A percentile compares a stretch with the other conserved stretches of the same genome.
phyloP scores from a whole-genome alignment of 345 rosid genomes.

The Nasturtium officinale region DNA sequence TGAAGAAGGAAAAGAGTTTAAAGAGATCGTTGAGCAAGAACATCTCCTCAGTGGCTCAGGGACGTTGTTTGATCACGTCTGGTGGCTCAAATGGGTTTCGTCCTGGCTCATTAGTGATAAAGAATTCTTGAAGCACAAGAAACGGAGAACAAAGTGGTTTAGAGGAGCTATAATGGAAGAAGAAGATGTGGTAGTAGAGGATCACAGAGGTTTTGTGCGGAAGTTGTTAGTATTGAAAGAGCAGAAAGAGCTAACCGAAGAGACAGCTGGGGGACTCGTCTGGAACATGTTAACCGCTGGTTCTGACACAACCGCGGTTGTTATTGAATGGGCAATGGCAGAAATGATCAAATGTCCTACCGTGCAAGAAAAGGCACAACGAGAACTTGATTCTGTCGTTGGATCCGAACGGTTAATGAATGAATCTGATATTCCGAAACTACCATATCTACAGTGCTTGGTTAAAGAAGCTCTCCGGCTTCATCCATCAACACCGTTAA shows the following conservation, averaged over 20 bases:
- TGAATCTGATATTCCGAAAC: slow-evolving; percentile 45
- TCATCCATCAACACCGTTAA: slow-evolving; percentile 54
- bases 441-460: slow-evolving; percentile 47
- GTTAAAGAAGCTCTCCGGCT: slow-evolving; percentile 50
- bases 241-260: slow-evolving; percentile 40
- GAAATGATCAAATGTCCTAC: slow-evolving; percentile 47
- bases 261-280: slow-evolving; percentile 48
- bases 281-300: slow-evolving; percentile 63
- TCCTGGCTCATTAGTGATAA: slow-evolving; percentile 30
- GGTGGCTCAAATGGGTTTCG: slow-evolving; percentile 46
- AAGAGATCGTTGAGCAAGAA: slow-evolving; percentile 33
- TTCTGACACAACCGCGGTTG: slow-evolving; percentile 48
- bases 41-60: slow-evolving; percentile 31
- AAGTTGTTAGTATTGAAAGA: slow-evolving; percentile 36
- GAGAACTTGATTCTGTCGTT: slow-evolving; percentile 47
- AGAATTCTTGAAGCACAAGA: slow-evolving; percentile 21
- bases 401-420: slow-evolving; percentile 46
- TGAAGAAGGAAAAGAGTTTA: slow-evolving; percentile 44
- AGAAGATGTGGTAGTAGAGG: slow-evolving; percentile 15
- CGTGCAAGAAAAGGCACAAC: slow-evolving; percentile 25
- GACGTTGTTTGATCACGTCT: slow-evolving; percentile 30
- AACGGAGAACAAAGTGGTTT: slow-evolving; percentile 33
- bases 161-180: slow-evolving; percentile 40
- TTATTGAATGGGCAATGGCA: slow-evolving; percentile 57
- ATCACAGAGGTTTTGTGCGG: slow-evolving; percentile 34